These are phyloP conservation scores for Pharnaceum exiguum DNA, from an alignment of 148 eudicot genomes.

Conservation along the genomic window DNA sequence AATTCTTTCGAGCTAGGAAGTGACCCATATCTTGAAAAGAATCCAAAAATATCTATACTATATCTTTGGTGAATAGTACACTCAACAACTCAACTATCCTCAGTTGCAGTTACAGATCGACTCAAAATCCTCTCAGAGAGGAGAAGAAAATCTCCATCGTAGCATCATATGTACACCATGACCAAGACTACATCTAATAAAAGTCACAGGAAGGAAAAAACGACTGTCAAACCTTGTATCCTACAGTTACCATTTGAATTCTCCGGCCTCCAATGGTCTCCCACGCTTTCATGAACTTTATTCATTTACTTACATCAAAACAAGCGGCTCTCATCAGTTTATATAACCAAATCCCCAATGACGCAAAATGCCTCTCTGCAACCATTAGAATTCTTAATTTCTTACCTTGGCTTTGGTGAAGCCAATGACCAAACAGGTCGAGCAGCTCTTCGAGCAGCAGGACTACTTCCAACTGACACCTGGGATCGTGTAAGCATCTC, in stretches of 20 bases:
- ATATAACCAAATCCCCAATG: background rate
- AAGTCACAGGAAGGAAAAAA: no score
- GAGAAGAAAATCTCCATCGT: slow-evolving; percentile 2
- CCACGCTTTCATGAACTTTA: no score
- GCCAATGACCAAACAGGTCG: slow-evolving; percentile 14
- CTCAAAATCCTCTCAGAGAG: background rate
- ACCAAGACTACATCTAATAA: background rate
- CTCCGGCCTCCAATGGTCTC: no score
- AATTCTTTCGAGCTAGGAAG: no score
- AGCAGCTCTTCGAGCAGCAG: slow-evolving; percentile 7
- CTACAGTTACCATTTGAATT: no score
- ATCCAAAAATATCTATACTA: no score
- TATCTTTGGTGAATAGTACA: no score
- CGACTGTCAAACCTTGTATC: background rate
- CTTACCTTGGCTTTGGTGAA: slow-evolving; percentile 24
- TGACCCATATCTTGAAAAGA: no score
- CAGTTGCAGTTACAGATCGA: background rate
- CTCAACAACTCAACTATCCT: no score
- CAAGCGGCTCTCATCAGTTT: background rate
- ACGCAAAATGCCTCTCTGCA: background rate
- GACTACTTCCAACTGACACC: slow-evolving; percentile 11
- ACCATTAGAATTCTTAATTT: no score
- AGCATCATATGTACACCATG: slow-evolving; percentile 13
- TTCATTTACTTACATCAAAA: slow-evolving; percentile 12
- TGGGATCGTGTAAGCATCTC: slow-evolving; percentile 33